Conservation (phyloP, 345 rosid genomes). For the Toxicodendron radicans region DNA sequence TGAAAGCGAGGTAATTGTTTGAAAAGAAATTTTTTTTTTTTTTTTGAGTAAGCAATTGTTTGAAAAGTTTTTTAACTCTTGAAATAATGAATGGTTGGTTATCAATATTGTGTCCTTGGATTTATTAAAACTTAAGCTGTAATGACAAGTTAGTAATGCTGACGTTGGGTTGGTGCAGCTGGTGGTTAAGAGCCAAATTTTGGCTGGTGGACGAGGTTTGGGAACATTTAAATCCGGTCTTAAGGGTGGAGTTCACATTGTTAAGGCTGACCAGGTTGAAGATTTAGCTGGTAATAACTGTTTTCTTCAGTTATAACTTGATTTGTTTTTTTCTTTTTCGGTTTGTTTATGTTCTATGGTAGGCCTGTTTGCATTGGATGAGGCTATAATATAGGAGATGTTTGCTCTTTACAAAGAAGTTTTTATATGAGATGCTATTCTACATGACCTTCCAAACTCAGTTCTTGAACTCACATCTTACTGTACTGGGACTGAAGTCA, state of each 20-base stretch:
- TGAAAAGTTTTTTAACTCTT: not conserved
- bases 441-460: no score
- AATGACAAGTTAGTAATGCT: not conserved
- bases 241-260: conserved; percentile 96
- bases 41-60: no score
- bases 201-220: conserved; percentile 99
- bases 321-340: not conserved
- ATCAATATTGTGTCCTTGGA: not conserved
- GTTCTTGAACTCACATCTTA: no score
- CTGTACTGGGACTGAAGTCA: no score
- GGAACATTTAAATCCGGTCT: conserved; percentile 90
- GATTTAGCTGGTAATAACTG: conserved; percentile 66
- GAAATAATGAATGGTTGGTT: not conserved
- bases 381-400: no score
- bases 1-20: conserved; percentile 60
- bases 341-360: not conserved
- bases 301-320: no score
- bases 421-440: no score
- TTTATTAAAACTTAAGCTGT: not conserved
- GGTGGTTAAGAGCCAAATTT: conserved; percentile 96
- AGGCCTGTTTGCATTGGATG: no score
- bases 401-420: no score
- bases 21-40: no score
- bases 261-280: conserved; percentile 68
- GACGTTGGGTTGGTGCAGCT: conserved; percentile 47